Conservation (phyloP, 1,139 yeast species). For the Petasospora rhodanensis region DNA sequence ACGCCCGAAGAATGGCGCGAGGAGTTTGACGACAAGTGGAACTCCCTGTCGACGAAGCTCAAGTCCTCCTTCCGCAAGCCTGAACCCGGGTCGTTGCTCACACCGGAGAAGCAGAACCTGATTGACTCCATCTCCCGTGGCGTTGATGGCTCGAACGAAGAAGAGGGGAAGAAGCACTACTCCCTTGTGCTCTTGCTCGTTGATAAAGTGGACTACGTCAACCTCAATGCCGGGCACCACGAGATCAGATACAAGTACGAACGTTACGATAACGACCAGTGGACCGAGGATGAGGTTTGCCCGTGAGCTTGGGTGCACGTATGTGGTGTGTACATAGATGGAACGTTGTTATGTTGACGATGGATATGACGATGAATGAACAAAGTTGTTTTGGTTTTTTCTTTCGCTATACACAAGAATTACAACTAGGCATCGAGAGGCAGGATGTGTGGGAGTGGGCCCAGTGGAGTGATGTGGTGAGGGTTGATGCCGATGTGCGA, state of each 20-base stretch:
- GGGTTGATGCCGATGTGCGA: constrained; percentile 83
- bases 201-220: constrained; percentile 68
- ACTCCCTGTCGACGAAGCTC: constrained; percentile 51
- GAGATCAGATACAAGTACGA: constrained; percentile 47
- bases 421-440: constrained; percentile 28
- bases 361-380: too few species aligned
- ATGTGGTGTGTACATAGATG: constrained; percentile 3
- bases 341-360: too few species aligned
- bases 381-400: too few species aligned
- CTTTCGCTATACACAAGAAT: too few species aligned
- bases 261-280: constrained; percentile 53
- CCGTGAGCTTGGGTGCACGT: constrained; percentile 38
- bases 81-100: constrained; percentile 56
- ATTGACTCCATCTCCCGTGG: constrained; percentile 75
- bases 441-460: constrained; percentile 77
- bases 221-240: constrained; percentile 45
- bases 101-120: constrained; percentile 44
- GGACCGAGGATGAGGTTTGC: constrained; percentile 77
- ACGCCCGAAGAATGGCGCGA: constrained; percentile 53
- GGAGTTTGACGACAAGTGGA: constrained; percentile 67
- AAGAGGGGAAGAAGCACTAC: constrained; percentile 64
- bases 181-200: constrained; percentile 66
- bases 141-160: constrained; percentile 76
- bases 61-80: constrained; percentile 71
- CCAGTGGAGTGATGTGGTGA: constrained; percentile 76